Evolutionary conservation across 2,329 filamentous ascomycete species (phyloP).

Genomic region (Aspergillus sp.): DNA sequence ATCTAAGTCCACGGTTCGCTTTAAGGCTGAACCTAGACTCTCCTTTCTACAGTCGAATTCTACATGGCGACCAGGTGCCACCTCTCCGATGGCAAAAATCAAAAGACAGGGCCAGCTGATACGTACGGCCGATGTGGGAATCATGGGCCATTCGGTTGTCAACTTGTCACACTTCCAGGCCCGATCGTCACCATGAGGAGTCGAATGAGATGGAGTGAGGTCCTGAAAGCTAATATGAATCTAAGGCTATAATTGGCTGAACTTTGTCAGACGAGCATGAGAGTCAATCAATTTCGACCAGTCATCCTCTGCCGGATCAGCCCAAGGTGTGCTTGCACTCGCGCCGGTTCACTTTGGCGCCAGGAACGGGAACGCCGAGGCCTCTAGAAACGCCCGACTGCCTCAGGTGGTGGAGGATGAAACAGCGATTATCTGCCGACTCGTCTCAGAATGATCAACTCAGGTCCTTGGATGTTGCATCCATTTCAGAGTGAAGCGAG

Average conservation of each 20-base stretch:
- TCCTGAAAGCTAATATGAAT: background rate
- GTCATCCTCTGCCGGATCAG: background rate
- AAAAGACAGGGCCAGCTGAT: constrained; percentile 2
- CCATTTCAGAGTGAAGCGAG: background rate
- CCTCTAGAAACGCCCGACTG: constrained; percentile 19
- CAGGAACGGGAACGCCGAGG: constrained; percentile 21
- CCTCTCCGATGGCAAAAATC: background rate
- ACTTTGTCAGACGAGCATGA: background rate
- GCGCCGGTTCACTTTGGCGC: constrained; percentile 14
- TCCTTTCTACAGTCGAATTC: background rate
- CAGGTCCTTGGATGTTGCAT: background rate
- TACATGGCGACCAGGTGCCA: background rate
- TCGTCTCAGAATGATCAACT: constrained; percentile 12
- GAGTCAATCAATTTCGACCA: constrained; percentile 8
- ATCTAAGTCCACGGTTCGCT: background rate
- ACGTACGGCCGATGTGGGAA: background rate
- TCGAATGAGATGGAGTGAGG: background rate
- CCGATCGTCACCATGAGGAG: background rate
- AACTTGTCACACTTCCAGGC: background rate
- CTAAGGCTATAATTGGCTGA: constrained; percentile 2
- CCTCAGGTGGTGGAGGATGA: constrained; percentile 19
- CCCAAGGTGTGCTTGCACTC: constrained; percentile 1
- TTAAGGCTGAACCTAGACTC: background rate
- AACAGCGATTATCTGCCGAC: constrained; percentile 13
- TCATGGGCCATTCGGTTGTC: background rate